These are phyloP conservation scores for Neurospora terricola DNA, from an alignment of 495 filamentous ascomycete species.

Conservation along the genomic window DNA sequence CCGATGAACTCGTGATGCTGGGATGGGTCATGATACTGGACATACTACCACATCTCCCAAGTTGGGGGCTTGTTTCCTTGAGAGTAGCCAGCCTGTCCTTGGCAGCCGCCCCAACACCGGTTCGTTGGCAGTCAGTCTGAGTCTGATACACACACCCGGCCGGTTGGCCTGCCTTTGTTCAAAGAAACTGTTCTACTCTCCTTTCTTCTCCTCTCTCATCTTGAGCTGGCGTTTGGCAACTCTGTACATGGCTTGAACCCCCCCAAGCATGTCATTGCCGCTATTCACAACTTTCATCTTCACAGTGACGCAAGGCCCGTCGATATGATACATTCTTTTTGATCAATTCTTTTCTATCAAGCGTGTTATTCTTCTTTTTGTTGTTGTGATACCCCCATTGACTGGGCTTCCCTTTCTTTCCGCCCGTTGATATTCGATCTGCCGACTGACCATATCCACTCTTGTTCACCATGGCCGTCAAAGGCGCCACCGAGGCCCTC, in stretches of 20 bases:
- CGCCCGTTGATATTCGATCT: constrained; percentile 12
- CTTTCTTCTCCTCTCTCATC: constrained; percentile 11
- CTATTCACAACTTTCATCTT: constrained; percentile 18
- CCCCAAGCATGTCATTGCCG: constrained; percentile 12
- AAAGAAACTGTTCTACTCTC: background rate
- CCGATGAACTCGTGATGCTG: constrained; percentile 6
- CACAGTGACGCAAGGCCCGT: constrained; percentile 14
- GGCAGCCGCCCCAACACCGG: background rate
- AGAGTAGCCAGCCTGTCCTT: background rate
- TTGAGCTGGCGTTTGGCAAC: constrained; percentile 13
- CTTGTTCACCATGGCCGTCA: constrained; percentile 32
- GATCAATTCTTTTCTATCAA: constrained; percentile 9
- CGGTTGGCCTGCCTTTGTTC: background rate
- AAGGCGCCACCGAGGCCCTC: constrained; percentile 39
- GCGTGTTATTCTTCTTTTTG: background rate
- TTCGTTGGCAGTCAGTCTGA: background rate
- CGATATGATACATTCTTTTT: constrained; percentile 23
- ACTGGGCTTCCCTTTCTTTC: constrained; percentile 35
- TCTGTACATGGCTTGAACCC: constrained; percentile 14
- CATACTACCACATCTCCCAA: background rate
- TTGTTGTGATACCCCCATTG: constrained; percentile 39
- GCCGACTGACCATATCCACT: constrained; percentile 10
- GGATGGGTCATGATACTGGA: background rate
- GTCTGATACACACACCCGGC: background rate
- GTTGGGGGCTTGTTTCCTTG: background rate